Base-by-base conservation (phyloP, 805 yeast species). In the Scheffersomyces coipomensis region DNA sequence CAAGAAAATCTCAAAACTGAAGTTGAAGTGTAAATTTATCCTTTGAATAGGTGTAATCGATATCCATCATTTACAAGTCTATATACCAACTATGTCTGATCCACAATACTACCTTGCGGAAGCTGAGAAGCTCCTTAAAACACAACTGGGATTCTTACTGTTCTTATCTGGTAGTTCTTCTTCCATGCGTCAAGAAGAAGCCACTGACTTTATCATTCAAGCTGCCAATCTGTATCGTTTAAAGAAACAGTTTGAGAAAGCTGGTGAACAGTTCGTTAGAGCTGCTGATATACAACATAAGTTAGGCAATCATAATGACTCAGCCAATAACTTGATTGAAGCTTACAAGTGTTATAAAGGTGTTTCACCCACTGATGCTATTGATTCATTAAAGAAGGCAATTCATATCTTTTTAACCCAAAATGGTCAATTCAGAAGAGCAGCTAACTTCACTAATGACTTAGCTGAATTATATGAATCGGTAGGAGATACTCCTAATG, bases 381-480 rank as follows among this genome's bases (percentile, higher is more conserved):
- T 89, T 3, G 75, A 83, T 37, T 80, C 88, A 4, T 71, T 93
- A 46, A 75, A 77, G 41, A 76, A 76, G 51, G 96, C 98, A 0
- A 82, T 91, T 44, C 83, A 79, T 46, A 75, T 88, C 56, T 91
- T 90, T 62, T 65, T 68, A 46, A 88, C 96, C 1, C 75, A 80
- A 46, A 81, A 87, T 51, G 99, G 99, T 10, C 97, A 91, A 61
- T 93, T 93, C 66, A 81, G 99, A 60, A 76, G 98, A 60, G 97
- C 96, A 18, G 99, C 99, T 10, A 88, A 88, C 57, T 90, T 85
- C 68, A 85, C 90, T 58, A 79, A 85, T 71, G 99, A 93, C 58
- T 73, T 93, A 55, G 99, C 90, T 9, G 89, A 81, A 49, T 62
- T 91, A 33, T 88, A 86, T 56, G 98, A 91, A 63, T 76, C 76